Conservation (phyloP, 1,139 yeast genomes). For the Hansenula sp. region DNA sequence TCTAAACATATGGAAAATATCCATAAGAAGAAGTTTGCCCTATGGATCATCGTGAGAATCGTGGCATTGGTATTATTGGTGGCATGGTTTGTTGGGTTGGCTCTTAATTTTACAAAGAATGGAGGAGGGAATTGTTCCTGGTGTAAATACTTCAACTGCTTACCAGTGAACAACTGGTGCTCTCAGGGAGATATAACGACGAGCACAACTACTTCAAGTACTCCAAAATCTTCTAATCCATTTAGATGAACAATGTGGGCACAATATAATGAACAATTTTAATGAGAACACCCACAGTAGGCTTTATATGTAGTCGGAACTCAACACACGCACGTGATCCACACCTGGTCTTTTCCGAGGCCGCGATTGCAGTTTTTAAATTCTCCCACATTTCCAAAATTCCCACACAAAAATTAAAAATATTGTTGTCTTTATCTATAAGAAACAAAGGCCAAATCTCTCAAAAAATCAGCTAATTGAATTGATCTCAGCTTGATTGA, state of each 20-base stretch:
- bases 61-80: constrained; percentile 44
- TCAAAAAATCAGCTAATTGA: no score
- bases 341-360: no score
- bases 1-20: constrained; percentile 5
- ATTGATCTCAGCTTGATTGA: no score
- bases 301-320: no score
- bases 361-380: no score
- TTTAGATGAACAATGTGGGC: not conserved
- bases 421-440: no score
- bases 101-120: constrained; percentile 44
- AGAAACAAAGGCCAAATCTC: no score
- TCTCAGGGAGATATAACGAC: constrained; percentile 46
- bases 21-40: constrained; percentile 29
- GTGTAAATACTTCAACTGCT: constrained; percentile 72
- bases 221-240: not conserved
- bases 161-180: constrained; percentile 76
- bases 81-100: constrained; percentile 47
- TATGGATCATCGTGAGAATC: constrained; percentile 50
- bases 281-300: no score
- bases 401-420: no score
- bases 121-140: constrained; percentile 52
- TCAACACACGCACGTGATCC: no score
- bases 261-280: no score
- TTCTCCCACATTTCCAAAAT: no score
- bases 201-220: not conserved